Evolutionary conservation across 352 stramenopile genomes (phyloP).

Genomic region (Pythium myriotylum): DNA sequence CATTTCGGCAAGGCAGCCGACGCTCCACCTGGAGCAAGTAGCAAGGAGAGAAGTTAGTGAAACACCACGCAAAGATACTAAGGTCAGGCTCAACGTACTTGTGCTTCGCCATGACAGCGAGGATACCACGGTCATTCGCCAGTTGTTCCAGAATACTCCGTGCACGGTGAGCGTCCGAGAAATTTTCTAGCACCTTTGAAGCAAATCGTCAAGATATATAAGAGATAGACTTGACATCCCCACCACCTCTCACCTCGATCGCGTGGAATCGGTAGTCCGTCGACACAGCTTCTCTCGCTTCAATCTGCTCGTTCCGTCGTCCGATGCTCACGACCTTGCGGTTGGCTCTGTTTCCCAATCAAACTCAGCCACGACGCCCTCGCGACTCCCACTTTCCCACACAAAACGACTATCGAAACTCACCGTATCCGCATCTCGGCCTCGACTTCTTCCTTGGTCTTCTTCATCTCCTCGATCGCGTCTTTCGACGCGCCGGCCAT

Average conservation of each 20-base stretch:
- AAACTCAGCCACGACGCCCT: not conserved
- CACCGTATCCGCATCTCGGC: conserved; percentile 41
- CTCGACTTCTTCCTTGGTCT: conserved; percentile 39
- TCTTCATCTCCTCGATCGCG: conserved; percentile 61
- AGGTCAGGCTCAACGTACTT: conserved; percentile 42
- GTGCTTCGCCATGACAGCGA: conserved; percentile 90
- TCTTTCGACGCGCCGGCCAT: conserved; percentile 47
- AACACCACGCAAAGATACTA: not conserved
- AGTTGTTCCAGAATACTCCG: conserved; percentile 81
- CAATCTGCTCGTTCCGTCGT: conserved; percentile 45
- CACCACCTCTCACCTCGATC: conserved; percentile 53
- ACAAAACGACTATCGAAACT: not conserved
- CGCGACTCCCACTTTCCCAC: not conserved
- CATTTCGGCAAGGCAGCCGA: conserved; percentile 88
- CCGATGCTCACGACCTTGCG: conserved; percentile 62
- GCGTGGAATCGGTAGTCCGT: conserved; percentile 71
- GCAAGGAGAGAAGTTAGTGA: no score
- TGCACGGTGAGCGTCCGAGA: conserved; percentile 56
- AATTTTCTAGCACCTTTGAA: conserved; percentile 48
- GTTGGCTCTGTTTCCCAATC: conserved; percentile 40
- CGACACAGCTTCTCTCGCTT: conserved; percentile 39
- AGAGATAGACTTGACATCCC: no score
- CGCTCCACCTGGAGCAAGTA: conserved; percentile 88
- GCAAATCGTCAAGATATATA: no score
- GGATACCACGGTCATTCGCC: conserved; percentile 86